Percentiles rank a stretch among this genome's conserved stretches.
Conservation (phyloP, 2,329 filamentous ascomycete species). For the Talaromyces sp. region DNA sequence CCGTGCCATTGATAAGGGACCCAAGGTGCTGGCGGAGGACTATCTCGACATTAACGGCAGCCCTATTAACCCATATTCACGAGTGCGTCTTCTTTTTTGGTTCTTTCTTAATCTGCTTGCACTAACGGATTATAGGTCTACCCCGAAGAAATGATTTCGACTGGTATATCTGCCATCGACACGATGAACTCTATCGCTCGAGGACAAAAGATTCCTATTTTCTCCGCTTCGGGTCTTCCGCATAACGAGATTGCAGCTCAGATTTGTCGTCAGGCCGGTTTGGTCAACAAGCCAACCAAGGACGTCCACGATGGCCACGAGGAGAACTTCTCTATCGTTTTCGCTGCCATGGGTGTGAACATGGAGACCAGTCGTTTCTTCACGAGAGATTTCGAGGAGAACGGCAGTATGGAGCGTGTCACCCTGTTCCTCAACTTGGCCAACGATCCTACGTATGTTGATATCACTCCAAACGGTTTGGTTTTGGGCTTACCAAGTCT, state of each 20-base stretch:
- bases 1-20: constrained; percentile 96
- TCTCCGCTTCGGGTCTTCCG: constrained; percentile 94
- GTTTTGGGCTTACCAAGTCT: neutral
- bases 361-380: constrained; percentile 99
- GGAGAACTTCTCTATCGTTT: constrained; percentile 99
- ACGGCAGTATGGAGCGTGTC: constrained; percentile 94
- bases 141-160: constrained; percentile 99
- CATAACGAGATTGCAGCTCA: constrained; percentile 99
- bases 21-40: constrained; percentile 95
- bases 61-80: constrained; percentile 96
- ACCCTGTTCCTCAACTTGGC: constrained; percentile 98
- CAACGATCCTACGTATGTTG: constrained; percentile 88
- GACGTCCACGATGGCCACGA: constrained; percentile 94
- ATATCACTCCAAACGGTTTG: neutral
- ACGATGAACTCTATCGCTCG: constrained; percentile 98
- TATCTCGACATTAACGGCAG: constrained; percentile 98
- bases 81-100: constrained; percentile 54
- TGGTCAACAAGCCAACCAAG: constrained; percentile 85
- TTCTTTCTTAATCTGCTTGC: neutral
- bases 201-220: constrained; percentile 99
- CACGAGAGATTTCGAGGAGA: constrained; percentile 97
- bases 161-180: constrained; percentile 97
- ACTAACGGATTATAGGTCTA: constrained; percentile 63
- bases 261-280: constrained; percentile 93
- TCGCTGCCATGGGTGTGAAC: constrained; percentile 99